Percentiles rank a stretch among this genome's conserved stretches.
Conservation (phyloP, 306 rosid species). For the Castanospermum australe region DNA sequence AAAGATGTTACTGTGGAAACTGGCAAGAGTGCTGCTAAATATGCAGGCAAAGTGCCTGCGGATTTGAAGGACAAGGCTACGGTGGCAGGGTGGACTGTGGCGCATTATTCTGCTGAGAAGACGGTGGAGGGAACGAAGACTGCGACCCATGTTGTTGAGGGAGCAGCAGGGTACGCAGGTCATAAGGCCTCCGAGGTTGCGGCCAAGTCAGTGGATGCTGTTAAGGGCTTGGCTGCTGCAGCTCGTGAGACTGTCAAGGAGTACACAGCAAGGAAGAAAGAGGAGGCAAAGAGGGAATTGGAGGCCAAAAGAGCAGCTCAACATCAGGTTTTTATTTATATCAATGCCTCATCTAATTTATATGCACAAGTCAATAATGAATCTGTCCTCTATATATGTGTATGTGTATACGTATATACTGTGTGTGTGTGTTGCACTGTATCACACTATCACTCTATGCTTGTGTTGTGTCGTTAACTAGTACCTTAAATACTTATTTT, state of each 20-base stretch:
- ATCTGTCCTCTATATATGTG: neutral
- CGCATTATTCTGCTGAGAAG: constrained; percentile 49
- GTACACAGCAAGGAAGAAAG: constrained; percentile 56
- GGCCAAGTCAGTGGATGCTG: constrained; percentile 41
- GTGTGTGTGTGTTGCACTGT: neutral
- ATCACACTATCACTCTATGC: neutral
- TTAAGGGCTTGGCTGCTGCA: constrained; percentile 47
- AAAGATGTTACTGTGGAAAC: constrained; percentile 42
- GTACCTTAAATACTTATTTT: neutral
- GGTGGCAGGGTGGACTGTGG: constrained; percentile 69
- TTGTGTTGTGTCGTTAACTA: neutral
- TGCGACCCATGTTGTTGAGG: constrained; percentile 45
- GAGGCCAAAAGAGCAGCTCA: constrained; percentile 31
- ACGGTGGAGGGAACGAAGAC: constrained; percentile 65
- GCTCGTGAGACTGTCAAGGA: constrained; percentile 54
- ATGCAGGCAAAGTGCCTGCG: constrained; percentile 44
- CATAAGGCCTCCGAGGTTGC: constrained; percentile 53
- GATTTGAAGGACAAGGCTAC: constrained; percentile 59
- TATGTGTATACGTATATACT: neutral
- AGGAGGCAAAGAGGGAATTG: constrained; percentile 42
- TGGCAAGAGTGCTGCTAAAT: constrained; percentile 39
- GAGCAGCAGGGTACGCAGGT: constrained; percentile 57
- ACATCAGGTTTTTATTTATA: constrained; percentile 32
- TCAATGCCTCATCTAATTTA: neutral
- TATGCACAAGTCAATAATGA: neutral